Conservation (phyloP, 2,329 filamentous ascomycete genomes). For the Xylaria sp. region DNA sequence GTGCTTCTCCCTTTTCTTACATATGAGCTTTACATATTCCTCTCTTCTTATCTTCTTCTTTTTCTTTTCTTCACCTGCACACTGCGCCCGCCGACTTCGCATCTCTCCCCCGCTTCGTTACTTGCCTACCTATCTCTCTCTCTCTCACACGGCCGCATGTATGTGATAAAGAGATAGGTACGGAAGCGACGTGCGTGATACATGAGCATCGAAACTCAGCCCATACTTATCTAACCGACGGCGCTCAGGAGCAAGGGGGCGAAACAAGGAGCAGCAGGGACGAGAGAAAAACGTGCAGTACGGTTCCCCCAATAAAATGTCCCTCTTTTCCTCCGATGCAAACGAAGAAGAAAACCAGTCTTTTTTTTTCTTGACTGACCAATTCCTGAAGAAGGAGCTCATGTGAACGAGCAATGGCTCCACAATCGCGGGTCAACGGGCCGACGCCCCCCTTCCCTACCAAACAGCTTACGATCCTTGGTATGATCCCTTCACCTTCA, state of each 20-base stretch:
- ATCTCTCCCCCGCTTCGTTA: neutral
- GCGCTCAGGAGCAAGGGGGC: neutral
- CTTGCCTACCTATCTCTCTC: neutral
- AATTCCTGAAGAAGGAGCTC: neutral
- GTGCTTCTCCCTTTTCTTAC: no score
- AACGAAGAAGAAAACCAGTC: no score
- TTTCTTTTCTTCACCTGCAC: neutral
- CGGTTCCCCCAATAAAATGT: neutral
- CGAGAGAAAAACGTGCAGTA: neutral
- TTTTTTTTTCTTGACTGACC: no score
- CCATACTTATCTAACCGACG: neutral
- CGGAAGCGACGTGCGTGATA: neutral
- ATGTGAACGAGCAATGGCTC: conserved; percentile 10
- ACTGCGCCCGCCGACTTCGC: neutral
- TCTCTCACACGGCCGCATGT: neutral
- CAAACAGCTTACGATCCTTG: conserved; percentile 38
- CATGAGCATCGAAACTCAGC: neutral
- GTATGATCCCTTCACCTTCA: conserved; percentile 33
- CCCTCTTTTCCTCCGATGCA: no score
- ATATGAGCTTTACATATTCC: no score
- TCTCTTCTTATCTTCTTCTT: neutral
- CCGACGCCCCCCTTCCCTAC: conserved; percentile 36
- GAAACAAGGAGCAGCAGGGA: neutral
- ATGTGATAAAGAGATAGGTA: neutral
- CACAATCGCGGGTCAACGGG: conserved; percentile 7